Conservation (phyloP, 371 early-diverging fungal genomes). For the Apophysomyces variabilis region DNA sequence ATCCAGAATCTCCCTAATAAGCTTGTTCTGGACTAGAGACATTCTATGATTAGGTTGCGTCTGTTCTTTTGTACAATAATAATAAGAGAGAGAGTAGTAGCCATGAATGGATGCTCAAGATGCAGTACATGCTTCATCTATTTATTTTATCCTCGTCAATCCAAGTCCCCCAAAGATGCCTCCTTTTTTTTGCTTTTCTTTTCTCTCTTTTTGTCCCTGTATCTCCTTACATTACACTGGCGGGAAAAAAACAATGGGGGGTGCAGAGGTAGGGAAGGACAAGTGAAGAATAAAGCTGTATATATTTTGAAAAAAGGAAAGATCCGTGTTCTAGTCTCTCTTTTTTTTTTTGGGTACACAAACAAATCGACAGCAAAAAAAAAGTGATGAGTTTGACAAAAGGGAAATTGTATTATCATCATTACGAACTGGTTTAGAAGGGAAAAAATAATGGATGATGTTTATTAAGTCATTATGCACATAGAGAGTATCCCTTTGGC, state of each 20-base stretch:
- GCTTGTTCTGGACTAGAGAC: no score
- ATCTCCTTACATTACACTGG: background rate
- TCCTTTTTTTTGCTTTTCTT: no score
- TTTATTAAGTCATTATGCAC: slow-evolving; percentile 4
- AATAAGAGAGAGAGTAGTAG: no score
- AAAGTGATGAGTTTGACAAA: no score
- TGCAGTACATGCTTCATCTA: no score
- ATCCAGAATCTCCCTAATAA: no score
- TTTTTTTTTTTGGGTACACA: background rate
- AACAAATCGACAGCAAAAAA: no score
- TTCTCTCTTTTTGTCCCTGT: background rate
- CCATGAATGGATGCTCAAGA: no score
- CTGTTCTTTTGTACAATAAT: no score
- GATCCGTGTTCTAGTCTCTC: background rate
- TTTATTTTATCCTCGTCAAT: no score
- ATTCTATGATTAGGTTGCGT: no score
- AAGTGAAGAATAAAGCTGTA: background rate
- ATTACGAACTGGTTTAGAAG: background rate
- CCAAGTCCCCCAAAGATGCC: background rate
- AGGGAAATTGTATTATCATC: no score
- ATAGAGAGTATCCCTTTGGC: background rate
- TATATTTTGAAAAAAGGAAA: background rate
- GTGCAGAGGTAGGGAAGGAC: background rate
- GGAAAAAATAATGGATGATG: background rate
- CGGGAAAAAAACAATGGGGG: background rate